These are phyloP conservation scores for Zoysia japonica DNA, from an alignment of 176 grass and related monocot genomes.

Conservation along the genomic window DNA sequence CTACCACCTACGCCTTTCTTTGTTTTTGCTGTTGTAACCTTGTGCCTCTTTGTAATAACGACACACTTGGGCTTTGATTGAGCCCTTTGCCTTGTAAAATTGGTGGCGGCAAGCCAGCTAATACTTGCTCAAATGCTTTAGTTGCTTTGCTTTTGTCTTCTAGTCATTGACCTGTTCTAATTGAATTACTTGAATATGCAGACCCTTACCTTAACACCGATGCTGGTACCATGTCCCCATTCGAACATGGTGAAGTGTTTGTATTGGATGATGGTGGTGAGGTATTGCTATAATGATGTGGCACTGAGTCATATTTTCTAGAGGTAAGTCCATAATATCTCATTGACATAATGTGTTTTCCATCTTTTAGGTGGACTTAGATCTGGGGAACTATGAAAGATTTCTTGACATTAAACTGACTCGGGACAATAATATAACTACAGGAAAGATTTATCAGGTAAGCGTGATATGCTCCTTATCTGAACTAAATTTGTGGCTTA, in stretches of 20 bases:
- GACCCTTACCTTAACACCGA: conserved; percentile 68
- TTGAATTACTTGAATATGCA: conserved; percentile 36
- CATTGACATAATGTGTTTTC: conserved; percentile 15
- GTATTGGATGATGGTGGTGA: conserved; percentile 75
- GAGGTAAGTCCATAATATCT: not conserved
- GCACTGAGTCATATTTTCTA: conserved; percentile 17
- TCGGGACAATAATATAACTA: conserved; percentile 76
- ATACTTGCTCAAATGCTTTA: conserved; percentile 35
- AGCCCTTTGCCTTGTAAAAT: conserved; percentile 52
- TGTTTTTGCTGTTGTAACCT: conserved; percentile 64
- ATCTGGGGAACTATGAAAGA: conserved; percentile 75
- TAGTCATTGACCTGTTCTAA: conserved; percentile 38
- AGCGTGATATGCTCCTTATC: not conserved
- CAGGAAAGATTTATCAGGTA: conserved; percentile 82
- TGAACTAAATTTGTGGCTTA: not conserved
- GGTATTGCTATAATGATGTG: conserved; percentile 43
- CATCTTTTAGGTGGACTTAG: conserved; percentile 65
- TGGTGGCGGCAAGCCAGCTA: conserved; percentile 54
- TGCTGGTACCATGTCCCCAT: conserved; percentile 73
- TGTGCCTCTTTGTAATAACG: conserved; percentile 49
- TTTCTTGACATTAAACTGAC: conserved; percentile 79
- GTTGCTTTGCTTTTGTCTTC: conserved; percentile 49
- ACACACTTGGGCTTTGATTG: conserved; percentile 26
- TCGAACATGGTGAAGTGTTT: conserved; percentile 66
- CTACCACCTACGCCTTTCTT: conserved; percentile 44